phyloP scores from a whole-genome alignment of 805 yeast species.

The Candida multigemmis region DNA sequence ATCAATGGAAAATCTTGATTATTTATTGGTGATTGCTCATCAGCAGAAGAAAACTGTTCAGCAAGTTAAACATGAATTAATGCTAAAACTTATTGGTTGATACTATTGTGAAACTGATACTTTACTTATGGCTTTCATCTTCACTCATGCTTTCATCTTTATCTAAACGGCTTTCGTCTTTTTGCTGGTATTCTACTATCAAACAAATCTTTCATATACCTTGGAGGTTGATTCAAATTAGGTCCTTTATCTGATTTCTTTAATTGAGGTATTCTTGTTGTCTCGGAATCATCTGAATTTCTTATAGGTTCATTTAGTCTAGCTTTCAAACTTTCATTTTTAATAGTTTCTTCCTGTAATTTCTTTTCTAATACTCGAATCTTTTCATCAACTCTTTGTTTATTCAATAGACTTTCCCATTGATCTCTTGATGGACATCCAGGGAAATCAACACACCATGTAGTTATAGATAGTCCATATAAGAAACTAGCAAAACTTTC shows the following conservation, averaged over 20 bases:
- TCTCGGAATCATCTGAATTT: conserved; percentile 9
- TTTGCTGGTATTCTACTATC: no score
- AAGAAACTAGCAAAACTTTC: conserved; percentile 72
- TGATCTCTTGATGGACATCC: conserved; percentile 26
- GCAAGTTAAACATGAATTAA: conserved; percentile 32
- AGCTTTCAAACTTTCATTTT: conserved; percentile 14
- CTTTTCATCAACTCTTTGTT: conserved; percentile 12
- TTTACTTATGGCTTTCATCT: no score
- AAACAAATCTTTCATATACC: conserved; percentile 32
- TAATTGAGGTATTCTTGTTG: conserved; percentile 14
- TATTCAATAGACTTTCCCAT: conserved; percentile 20
- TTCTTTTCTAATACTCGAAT: conserved; percentile 12
- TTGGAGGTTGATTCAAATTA: conserved; percentile 34
- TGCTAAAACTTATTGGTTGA: conserved; percentile 14
- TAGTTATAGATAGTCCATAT: conserved; percentile 75
- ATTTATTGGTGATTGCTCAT: conserved; percentile 25
- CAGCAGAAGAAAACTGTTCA: conserved; percentile 35
- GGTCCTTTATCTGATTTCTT: conserved; percentile 12
- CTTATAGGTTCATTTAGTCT: conserved; percentile 6
- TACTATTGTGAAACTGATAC: no score
- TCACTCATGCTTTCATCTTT: no score
- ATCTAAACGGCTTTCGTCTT: no score
- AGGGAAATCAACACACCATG: conserved; percentile 78
- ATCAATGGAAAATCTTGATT: conserved; percentile 29
- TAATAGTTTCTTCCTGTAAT: conserved; percentile 10